Conservation (phyloP, 2,329 filamentous ascomycete genomes). For the Ascochyta fabae region DNA sequence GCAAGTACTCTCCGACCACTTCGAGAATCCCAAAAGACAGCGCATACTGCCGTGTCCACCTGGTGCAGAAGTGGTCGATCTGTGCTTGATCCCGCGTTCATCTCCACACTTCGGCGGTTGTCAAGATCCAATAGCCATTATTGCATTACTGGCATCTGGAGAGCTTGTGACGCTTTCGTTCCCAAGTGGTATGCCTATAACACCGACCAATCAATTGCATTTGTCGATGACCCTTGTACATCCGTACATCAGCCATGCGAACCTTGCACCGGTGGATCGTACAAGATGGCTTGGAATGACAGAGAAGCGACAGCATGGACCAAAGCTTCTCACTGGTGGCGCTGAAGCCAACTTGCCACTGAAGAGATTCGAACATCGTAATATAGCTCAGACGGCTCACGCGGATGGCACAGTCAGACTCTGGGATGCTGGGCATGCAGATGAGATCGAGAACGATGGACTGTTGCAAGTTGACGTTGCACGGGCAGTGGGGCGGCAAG, state of each 20-base stretch:
- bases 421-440: conserved; percentile 90
- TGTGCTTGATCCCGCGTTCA: conserved; percentile 79
- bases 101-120: conserved; percentile 87
- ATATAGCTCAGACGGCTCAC: conserved; percentile 85
- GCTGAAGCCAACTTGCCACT: conserved; percentile 72
- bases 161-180: conserved; percentile 91
- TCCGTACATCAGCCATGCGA: conserved; percentile 79
- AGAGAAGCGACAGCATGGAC: conserved; percentile 82
- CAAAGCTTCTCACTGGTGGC: conserved; percentile 79
- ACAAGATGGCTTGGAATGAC: conserved; percentile 87
- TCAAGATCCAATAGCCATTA: conserved; percentile 86
- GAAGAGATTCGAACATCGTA: conserved; percentile 81
- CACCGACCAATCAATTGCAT: conserved; percentile 90
- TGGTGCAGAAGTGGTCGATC: conserved; percentile 78
- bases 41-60: conserved; percentile 76
- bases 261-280: conserved; percentile 76
- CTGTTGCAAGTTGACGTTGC: conserved; percentile 87
- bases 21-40: conserved; percentile 75
- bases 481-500: conserved; percentile 78
- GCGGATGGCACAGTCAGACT: conserved; percentile 89
- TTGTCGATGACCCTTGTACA: conserved; percentile 87
- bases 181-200: conserved; percentile 88
- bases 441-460: conserved; percentile 87
- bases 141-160: conserved; percentile 81
- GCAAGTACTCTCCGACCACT: conserved; percentile 80